Percentiles rank a stretch among this genome's conserved stretches.
Conservation (phyloP, 768 basidiomycete species). For the Serendipita indica region DNA sequence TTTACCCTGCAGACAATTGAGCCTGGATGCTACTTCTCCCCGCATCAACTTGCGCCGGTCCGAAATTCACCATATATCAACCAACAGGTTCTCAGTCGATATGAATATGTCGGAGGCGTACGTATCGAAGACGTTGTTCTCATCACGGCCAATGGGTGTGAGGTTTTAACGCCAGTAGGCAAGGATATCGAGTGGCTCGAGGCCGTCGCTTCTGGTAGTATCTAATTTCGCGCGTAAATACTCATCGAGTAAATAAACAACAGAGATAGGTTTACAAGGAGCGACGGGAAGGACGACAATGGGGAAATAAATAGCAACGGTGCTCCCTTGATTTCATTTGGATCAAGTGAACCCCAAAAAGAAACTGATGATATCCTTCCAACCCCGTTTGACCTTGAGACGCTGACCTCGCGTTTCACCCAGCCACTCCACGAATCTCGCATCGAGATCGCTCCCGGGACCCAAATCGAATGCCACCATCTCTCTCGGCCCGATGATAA, state of each 20-base stretch:
- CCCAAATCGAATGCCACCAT: constrained; percentile 56
- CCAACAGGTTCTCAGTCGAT: constrained; percentile 48
- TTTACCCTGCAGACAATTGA: constrained; percentile 55
- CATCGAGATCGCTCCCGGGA: constrained; percentile 55
- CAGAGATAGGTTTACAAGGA: background rate
- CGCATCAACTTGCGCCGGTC: constrained; percentile 52
- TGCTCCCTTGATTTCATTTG: no score
- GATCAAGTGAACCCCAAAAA: constrained; percentile 30
- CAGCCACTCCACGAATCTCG: constrained; percentile 66
- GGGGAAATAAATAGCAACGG: background rate
- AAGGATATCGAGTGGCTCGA: constrained; percentile 80
- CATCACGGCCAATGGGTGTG: constrained; percentile 55
- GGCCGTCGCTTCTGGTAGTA: constrained; percentile 55
- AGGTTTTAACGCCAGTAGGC: constrained; percentile 74
- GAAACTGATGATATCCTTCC: constrained; percentile 33
- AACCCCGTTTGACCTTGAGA: constrained; percentile 30
- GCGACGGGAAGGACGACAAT: background rate
- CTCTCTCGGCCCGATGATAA: constrained; percentile 46
- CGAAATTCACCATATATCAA: constrained; percentile 53
- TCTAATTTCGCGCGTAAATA: constrained; percentile 9
- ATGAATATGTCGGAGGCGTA: constrained; percentile 77
- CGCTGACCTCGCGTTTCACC: constrained; percentile 23
- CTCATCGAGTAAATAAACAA: background rate
- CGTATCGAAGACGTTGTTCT: constrained; percentile 86
- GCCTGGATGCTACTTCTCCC: constrained; percentile 79